Percentiles rank a stretch among this genome's conserved stretches.
Evolutionary conservation across 2,329 filamentous ascomycete species (phyloP).

Genomic region (Diplocarpon mali): DNA sequence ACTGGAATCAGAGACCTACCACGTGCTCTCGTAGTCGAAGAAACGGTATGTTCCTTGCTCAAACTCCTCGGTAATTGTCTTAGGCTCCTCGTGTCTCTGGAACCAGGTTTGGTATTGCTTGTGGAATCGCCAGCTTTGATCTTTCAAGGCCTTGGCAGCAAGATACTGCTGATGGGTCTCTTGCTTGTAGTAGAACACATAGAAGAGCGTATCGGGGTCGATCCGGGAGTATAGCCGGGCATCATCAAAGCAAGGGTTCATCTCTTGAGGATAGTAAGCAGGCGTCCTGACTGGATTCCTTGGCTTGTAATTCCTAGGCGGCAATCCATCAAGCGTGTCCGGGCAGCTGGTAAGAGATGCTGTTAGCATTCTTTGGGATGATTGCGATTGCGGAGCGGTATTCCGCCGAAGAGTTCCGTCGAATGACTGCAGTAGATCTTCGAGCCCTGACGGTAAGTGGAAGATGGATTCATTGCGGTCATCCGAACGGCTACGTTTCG

Average conservation of each 20-base stretch:
- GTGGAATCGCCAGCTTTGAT: conserved; percentile 97
- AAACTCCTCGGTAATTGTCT: conserved; percentile 96
- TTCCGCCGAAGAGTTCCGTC: conserved; percentile 68
- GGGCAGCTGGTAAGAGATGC: conserved; percentile 65
- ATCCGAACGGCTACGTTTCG: conserved; percentile 30
- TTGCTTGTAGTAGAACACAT: conserved; percentile 98
- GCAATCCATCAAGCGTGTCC: conserved; percentile 65
- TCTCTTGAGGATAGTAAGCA: conserved; percentile 82
- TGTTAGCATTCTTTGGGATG: conserved; percentile 63
- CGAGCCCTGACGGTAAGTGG: conserved; percentile 78
- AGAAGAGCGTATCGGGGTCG: conserved; percentile 93
- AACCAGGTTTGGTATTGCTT: conserved; percentile 99
- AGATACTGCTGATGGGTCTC: conserved; percentile 92
- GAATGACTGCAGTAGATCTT: conserved; percentile 84
- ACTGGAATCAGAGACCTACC: conserved; percentile 46
- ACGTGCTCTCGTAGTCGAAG: conserved; percentile 98
- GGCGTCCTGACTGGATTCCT: conserved; percentile 69
- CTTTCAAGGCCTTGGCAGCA: conserved; percentile 91
- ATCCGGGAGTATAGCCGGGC: conserved; percentile 78
- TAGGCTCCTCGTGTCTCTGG: conserved; percentile 94
- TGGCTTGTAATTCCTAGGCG: conserved; percentile 74
- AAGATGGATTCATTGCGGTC: conserved; percentile 72
- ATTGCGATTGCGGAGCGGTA: conserved; percentile 39
- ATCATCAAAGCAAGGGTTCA: conserved; percentile 86
- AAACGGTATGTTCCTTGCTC: conserved; percentile 98